Conservation (phyloP, 495 filamentous ascomycete species). For the Trichoderma parareesei region DNA sequence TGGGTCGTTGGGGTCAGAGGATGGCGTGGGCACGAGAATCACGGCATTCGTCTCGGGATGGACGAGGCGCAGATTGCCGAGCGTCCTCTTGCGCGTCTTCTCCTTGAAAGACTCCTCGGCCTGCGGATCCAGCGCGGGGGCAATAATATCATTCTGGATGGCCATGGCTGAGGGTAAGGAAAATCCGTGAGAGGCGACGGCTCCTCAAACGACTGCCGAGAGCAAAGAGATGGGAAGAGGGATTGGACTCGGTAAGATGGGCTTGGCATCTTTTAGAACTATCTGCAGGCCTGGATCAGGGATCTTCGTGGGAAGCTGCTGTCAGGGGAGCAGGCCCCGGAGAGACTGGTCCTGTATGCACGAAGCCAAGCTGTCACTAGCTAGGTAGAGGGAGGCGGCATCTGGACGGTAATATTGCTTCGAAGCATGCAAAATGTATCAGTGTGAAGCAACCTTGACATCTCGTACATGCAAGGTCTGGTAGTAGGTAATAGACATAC, state of each 20-base stretch:
- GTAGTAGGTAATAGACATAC: too few species aligned
- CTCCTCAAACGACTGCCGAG: background rate
- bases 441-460: too few species aligned
- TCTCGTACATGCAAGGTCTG: too few species aligned
- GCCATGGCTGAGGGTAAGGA: background rate
- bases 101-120: conserved; percentile 16
- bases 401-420: too few species aligned
- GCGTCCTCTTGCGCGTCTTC: conserved; percentile 20
- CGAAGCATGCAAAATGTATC: too few species aligned
- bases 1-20: conserved; percentile 53
- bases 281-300: background rate
- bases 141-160: conserved; percentile 13
- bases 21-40: conserved; percentile 51
- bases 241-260: background rate
- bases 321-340: too few species aligned
- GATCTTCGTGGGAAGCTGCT: too few species aligned
- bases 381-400: too few species aligned
- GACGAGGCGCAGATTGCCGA: conserved; percentile 42
- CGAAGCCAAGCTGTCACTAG: too few species aligned
- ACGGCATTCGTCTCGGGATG: conserved; percentile 40
- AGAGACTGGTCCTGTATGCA: too few species aligned
- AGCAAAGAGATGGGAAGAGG: background rate
- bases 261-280: background rate
- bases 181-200: background rate
- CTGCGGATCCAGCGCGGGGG: conserved; percentile 17